Conservation (phyloP, 257 asterid genomes). For the Solanum dulcamara region DNA sequence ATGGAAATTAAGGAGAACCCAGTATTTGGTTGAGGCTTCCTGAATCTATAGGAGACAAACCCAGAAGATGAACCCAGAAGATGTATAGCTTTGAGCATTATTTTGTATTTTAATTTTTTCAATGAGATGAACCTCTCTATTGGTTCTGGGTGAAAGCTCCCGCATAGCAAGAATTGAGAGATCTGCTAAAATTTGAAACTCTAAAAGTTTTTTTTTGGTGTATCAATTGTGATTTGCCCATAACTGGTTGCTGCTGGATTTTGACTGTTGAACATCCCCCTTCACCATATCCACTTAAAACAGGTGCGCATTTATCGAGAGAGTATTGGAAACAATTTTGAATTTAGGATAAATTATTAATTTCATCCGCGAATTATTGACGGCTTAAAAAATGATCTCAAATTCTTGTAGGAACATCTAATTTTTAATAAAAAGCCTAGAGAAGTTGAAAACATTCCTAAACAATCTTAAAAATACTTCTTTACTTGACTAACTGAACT, state of each 20-base stretch:
- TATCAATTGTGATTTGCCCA: not conserved
- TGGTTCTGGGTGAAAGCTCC: not conserved
- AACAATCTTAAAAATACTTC: no score
- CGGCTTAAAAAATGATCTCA: no score
- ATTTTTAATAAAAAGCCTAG: no score
- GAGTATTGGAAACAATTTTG: no score
- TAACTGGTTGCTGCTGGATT: not conserved
- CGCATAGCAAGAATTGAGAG: not conserved
- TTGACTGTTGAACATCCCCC: not conserved
- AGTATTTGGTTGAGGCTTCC: slow-evolving; percentile 33
- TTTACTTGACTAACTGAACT: no score
- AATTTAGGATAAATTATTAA: no score
- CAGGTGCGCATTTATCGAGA: no score
- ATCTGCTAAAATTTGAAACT: not conserved
- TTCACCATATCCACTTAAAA: not conserved
- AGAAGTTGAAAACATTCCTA: no score
- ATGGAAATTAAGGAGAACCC: slow-evolving; percentile 26
- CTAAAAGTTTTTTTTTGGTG: not conserved
- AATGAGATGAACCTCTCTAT: not conserved
- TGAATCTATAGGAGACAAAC: slow-evolving; percentile 36
- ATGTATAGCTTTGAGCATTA: slow-evolving; percentile 76
- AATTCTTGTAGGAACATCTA: no score
- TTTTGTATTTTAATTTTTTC: not conserved
- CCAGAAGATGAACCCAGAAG: slow-evolving; percentile 73
- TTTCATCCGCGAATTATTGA: no score